These are phyloP conservation scores for Magnolia sinica DNA, from an alignment of 164 flowering plant genomes.

Conservation along the genomic window DNA sequence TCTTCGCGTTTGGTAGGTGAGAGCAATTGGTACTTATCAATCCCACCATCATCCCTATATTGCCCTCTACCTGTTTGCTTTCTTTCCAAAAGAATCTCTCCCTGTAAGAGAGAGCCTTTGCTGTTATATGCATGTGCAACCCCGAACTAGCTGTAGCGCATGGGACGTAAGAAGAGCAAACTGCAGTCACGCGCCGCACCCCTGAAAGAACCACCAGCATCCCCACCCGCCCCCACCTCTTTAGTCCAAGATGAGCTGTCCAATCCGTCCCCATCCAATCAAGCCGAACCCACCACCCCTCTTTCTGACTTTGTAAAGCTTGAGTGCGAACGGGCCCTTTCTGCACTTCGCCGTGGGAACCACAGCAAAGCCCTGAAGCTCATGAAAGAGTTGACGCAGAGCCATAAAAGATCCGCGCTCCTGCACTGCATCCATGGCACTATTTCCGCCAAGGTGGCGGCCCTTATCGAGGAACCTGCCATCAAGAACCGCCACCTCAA, in stretches of 20 bases:
- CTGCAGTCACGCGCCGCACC: constrained; percentile 23
- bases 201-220: too few species aligned
- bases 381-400: constrained; percentile 60
- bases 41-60: too few species aligned
- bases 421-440: constrained; percentile 79
- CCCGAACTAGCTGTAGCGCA: neutral
- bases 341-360: constrained; percentile 73
- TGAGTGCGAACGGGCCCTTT: constrained; percentile 84
- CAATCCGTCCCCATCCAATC: constrained; percentile 2
- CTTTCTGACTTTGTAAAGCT: constrained; percentile 31
- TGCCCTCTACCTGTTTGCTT: too few species aligned
- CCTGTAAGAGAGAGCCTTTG: too few species aligned
- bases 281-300: neutral
- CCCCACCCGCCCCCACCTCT: too few species aligned
- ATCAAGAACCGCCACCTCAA: constrained; percentile 61
- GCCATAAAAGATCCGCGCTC: constrained; percentile 47
- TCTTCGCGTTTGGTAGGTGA: too few species aligned
- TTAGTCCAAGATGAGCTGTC: constrained; percentile 6
- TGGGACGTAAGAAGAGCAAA: constrained; percentile 80
- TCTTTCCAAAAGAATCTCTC: too few species aligned
- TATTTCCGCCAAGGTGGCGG: constrained; percentile 62
- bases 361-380: constrained; percentile 79
- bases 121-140: too few species aligned
- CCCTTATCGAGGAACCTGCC: constrained; percentile 64
- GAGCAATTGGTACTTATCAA: too few species aligned